Evolutionary conservation across 257 asterid species (phyloP), one percentile per base, ranked within the genome.

Genomic region (Lithospermum erythrorhizon): DNA sequence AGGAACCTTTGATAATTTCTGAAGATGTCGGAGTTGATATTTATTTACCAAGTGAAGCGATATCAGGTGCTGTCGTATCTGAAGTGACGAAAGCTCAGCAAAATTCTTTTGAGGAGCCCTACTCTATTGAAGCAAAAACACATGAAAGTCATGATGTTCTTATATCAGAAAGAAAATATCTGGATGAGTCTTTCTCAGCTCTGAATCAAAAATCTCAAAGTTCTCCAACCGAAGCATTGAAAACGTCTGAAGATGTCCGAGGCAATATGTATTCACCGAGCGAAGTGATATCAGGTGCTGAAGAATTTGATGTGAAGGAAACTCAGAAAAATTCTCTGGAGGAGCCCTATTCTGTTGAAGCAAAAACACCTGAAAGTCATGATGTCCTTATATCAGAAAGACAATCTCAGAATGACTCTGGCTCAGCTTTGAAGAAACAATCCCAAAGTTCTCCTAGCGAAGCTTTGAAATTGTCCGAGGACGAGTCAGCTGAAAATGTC

Each of bases 91-190:
- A 41, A 61, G 35, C 20, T 25, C 17, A 11, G 30, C 9, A 64
- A 20, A 11, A 13, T 21, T 30, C 63, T 51, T 41, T 41, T 17
- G 49, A 55, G 45, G 61, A 66, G 59, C 22, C 63, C 35, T 19
- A 68, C 57, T 35, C 15, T 54, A 13, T 41, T 17, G 62, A 62
- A 16, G 61, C 19, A 45, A 45, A 72, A 71, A 61, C 57, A 37
- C 58, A 70, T 25, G 58, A 70, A 55, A 71, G 70, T 64, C 67
- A 29, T 53, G 72, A 63, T 55, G 68, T 78, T 19, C 21, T 63
- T 37, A 16, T 65, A 57, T 45, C 73, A 55, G 68, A 57, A 55
- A 52, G 74, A 53, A 21, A 64, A 57, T 41, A 69, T 68, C 37
- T 62, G 18, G 73, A 72, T 49, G 68, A 52, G 59, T 19, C 70